A percentile compares a stretch with the other conserved stretches of the same genome.
These are phyloP conservation scores for Candida maris DNA, from an alignment of 805 yeast genomes.

Conservation along the genomic window DNA sequence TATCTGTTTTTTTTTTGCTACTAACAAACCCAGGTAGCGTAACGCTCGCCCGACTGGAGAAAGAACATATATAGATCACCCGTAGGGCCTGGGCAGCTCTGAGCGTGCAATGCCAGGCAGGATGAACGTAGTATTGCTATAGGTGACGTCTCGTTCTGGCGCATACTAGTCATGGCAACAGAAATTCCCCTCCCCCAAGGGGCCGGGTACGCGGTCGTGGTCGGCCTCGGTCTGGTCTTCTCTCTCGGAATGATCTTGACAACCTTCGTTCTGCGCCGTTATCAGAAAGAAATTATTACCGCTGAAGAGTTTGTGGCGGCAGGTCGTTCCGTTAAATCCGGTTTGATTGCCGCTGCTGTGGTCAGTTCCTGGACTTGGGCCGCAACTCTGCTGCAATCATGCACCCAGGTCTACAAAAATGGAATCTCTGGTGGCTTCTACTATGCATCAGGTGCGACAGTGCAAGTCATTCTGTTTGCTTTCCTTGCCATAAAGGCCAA, in stretches of 20 bases:
- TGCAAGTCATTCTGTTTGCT: constrained; percentile 83
- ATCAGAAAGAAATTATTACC: constrained; percentile 81
- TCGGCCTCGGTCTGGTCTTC: constrained; percentile 82
- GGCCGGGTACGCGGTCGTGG: constrained; percentile 83
- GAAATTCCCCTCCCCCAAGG: constrained; percentile 50
- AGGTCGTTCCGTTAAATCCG: constrained; percentile 82
- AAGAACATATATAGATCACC: too few species aligned
- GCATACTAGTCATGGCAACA: constrained; percentile 9
- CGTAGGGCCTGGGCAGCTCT: too few species aligned
- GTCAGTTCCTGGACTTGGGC: constrained; percentile 95
- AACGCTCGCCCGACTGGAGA: too few species aligned
- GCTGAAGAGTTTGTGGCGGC: constrained; percentile 95
- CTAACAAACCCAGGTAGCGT: too few species aligned
- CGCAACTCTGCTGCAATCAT: constrained; percentile 70
- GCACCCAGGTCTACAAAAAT: constrained; percentile 71
- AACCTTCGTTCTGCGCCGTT: constrained; percentile 67
- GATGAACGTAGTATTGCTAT: too few species aligned
- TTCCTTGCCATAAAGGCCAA: constrained; percentile 85
- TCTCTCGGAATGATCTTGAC: constrained; percentile 69
- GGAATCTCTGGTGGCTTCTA: constrained; percentile 70
- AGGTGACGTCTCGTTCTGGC: too few species aligned
- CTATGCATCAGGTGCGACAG: constrained; percentile 89
- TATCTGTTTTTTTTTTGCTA: too few species aligned
- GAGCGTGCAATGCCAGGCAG: background rate
- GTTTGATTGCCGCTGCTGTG: constrained; percentile 83